Conservation (phyloP, 2,329 filamentous ascomycete genomes). For the Colletotrichum simmondsii region DNA sequence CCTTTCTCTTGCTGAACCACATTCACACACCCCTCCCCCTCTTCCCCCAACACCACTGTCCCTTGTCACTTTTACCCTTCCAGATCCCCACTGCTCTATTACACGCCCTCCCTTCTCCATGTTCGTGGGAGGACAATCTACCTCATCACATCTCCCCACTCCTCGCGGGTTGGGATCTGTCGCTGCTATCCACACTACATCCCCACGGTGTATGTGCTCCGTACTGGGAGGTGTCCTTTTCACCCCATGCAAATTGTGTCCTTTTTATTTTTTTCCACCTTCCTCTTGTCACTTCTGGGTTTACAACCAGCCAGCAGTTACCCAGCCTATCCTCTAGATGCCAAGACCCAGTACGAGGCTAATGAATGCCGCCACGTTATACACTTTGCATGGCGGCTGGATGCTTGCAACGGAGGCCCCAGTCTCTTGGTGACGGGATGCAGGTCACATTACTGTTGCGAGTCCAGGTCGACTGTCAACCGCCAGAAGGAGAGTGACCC, state of each 20-base stretch:
- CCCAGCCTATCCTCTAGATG: constrained; percentile 3
- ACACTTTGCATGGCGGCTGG: constrained; percentile 20
- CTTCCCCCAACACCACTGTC: not conserved
- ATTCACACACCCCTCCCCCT: constrained; percentile 6
- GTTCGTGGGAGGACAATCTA: constrained; percentile 13
- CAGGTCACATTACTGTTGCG: constrained; percentile 27
- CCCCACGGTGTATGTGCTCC: not conserved
- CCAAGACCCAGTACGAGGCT: constrained; percentile 11
- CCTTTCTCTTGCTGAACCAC: constrained; percentile 22
- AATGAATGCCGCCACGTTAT: constrained; percentile 22
- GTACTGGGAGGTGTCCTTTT: constrained; percentile 3
- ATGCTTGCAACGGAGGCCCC: constrained; percentile 11
- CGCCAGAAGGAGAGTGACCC: constrained; percentile 1
- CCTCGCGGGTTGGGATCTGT: constrained; percentile 32
- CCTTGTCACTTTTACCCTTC: constrained; percentile 5
- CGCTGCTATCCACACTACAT: constrained; percentile 23
- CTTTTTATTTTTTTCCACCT: not conserved
- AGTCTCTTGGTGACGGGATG: constrained; percentile 16
- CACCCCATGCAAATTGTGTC: constrained; percentile 21
- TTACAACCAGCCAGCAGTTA: not conserved
- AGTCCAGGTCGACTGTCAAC: constrained; percentile 20
- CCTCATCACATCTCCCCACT: constrained; percentile 25
- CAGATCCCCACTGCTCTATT: not conserved
- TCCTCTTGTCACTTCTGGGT: not conserved
- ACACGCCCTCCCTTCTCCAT: constrained; percentile 31